Base-by-base conservation (phyloP, 257 asterid genomes). In the Salvia splendens region DNA sequence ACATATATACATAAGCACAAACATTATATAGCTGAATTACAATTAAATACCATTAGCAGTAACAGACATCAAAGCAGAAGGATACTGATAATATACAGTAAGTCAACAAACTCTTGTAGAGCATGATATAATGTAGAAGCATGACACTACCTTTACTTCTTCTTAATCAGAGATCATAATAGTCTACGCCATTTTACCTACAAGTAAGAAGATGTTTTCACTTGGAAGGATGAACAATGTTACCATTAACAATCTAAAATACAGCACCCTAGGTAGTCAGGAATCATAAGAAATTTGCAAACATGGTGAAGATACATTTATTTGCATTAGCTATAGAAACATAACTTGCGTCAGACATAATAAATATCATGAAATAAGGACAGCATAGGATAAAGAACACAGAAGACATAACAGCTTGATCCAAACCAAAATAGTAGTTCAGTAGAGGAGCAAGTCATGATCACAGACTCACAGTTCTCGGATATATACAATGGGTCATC, bases 171-270 rank as follows among this genome's bases (percentile, higher is more conserved):
- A 84, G 89, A 86, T 87, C 97, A 86, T 80, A 78, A 86, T 75
- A 87, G 96, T 80, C 84, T 73, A 87, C 94, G 90, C 90, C 88
- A 88, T 59, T 69, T 81, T 82, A 83, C 96, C 97, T 93, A 89
- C 97, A 93, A 89, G 89, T 72, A 84, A 86, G 82, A 85, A 87
- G 86, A 87, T 74, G 78, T 78, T 71, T 83, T 87, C 83, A 89
- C 85, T 86, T 84, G 91, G 96, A 74, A 82, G 87, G 79, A 81
- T 78, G 87, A 89, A 86, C 80, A 82, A 58, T 68, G 72, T 77
- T 71, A 80, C 85, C 73, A 70, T 72, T 64, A 83, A 75, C 74
- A 82, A 77, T 72, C 85, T 65, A 57, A 74, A 73, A 83, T 60
- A 78, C 70, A 80, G 46, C 77, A 77, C 53, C 75, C 79, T 57